Evolutionary conservation across 108 stramenopile genomes (phyloP), one percentile per base, ranked within the genome.

Genomic region (Parmales sp.): DNA sequence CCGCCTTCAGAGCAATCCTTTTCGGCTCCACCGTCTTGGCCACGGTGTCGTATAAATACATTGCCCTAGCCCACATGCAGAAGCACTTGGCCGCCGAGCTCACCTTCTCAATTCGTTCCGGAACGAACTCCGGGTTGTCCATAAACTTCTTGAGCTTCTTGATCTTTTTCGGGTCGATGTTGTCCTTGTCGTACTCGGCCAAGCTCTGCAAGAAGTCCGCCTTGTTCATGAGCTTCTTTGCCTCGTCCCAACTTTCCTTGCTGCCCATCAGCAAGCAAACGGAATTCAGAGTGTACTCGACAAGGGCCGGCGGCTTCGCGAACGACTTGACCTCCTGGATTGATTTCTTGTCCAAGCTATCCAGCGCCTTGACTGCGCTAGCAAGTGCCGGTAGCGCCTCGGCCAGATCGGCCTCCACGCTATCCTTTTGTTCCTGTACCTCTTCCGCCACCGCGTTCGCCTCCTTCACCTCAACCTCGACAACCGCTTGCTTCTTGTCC

Each of bases 291-390:
- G 36, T 73, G 34, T 80, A 67, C 63, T 80, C 74, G 22, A 85
- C 82, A 1, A 76, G 80, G 2, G 34, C 31, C 19, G 84, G 82
- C 2, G 84, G 84, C 37, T 78, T 79, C 73, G 80, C 78, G 80
- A 85, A 82, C 26, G 69, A 77, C 66, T 85, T 85, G 37, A 83
- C 74, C 73, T 83, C 84, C n/a, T 66, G 72, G 50, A 85, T 83
- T 31, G 82, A 79, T 29, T 41, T 45, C 70, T 80, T 79, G 6
- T 76, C 71, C 38, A 85, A 49, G 39, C 41, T 74, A 16, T 77
- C 46, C 25, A 85, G 70, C 6, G 84, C 84, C 37, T 68, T 48
- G 16, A 73, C 49, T 43, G 84, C 80, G 7, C 72, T 74, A 48
- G 83, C 81, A 18, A 85, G 75, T 22, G 78, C 78, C 13, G 84